These are phyloP conservation scores for Colletotrichum sojae DNA, from an alignment of 2,329 filamentous ascomycete genomes.

Conservation along the genomic window DNA sequence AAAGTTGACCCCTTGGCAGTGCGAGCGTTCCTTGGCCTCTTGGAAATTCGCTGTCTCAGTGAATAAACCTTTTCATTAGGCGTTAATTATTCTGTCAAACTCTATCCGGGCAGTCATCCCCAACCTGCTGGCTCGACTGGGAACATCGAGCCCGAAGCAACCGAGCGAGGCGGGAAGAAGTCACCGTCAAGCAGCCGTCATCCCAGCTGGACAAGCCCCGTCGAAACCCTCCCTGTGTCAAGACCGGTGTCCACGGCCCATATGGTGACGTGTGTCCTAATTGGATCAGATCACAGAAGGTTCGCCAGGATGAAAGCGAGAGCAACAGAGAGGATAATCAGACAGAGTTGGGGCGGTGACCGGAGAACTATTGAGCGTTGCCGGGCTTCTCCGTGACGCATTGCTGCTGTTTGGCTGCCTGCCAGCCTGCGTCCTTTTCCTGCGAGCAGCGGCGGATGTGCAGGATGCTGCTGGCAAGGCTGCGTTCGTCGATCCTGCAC, in stretches of 20 bases:
- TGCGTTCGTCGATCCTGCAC: slow-evolving; percentile 27
- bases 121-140: slow-evolving; percentile 1
- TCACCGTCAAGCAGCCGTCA: slow-evolving; percentile 16
- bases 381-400: slow-evolving; percentile 15
- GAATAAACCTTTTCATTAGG: slow-evolving; percentile 23
- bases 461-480: slow-evolving; percentile 10
- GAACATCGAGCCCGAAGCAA: slow-evolving; percentile 1
- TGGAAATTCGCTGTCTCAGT: slow-evolving; percentile 31
- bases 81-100: slow-evolving; percentile 23
- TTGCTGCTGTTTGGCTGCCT: background rate
- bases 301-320: slow-evolving; percentile 29
- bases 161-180: slow-evolving; percentile 5
- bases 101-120: slow-evolving; percentile 10
- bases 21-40: slow-evolving; percentile 13
- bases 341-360: slow-evolving; percentile 13
- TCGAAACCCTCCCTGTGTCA: slow-evolving; percentile 40
- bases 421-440: no score
- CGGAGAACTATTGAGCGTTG: background rate
- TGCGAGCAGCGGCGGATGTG: no score
- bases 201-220: slow-evolving; percentile 16
- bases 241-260: slow-evolving; percentile 24
- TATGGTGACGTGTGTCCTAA: slow-evolving; percentile 20
- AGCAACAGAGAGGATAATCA: slow-evolving; percentile 18
- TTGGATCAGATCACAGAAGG: slow-evolving; percentile 27
- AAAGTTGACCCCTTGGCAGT: slow-evolving; percentile 21